Base-by-base conservation (phyloP, 1,139 yeast genomes). In the Trichomonascaceae sp. region DNA sequence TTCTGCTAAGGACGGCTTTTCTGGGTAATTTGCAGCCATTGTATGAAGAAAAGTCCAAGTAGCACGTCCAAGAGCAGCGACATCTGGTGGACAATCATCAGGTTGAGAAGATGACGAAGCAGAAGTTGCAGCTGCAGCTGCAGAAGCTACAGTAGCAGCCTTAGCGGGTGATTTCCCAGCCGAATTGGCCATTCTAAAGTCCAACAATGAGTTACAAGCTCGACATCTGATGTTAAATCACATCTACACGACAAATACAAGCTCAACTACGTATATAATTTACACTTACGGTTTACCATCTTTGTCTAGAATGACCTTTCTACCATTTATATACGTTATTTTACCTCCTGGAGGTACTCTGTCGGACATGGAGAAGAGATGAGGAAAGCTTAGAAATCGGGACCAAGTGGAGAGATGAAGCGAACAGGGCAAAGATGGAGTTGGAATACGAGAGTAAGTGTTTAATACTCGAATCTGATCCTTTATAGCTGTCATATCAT, bases 41-140 rank as follows among this genome's bases (percentile, higher is more conserved):
- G 96, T 79, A 65, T 93, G 99, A 47, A 93, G 74, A 48, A 93
- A 77, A 0, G 96, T 89, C 99, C 99, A 93, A 2, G 97, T 84
- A 0, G 96, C 81, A 53, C 84, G 76, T 0, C 99, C 99, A 7
- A 93, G 72, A 57, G 78, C 77, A 52, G 79, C 85, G 10, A 87
- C 95, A 71, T 90, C 98, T 0, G 98, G 93, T 0, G 99, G 99
- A 58, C 87, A 84, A 45, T 80, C 84, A 6, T 54, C 51, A 18
- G 56, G 45, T 10, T 54, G 55, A 1, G 57, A 56, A n/a, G 53
- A 59, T 20, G 56, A 51, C 32, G 57, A 59, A 15, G 55, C 58
- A 2, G 53, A 56, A 12, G 52, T 55, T 8, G 63, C 55, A 18
- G 58, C 61, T 39, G 59, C 59, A n/a, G 63, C 53, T 18, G 60